Evolutionary conservation across 805 yeast genomes (phyloP), one percentile per base, ranked within the genome.

Genomic region (Hermanozyma aechmeae): DNA sequence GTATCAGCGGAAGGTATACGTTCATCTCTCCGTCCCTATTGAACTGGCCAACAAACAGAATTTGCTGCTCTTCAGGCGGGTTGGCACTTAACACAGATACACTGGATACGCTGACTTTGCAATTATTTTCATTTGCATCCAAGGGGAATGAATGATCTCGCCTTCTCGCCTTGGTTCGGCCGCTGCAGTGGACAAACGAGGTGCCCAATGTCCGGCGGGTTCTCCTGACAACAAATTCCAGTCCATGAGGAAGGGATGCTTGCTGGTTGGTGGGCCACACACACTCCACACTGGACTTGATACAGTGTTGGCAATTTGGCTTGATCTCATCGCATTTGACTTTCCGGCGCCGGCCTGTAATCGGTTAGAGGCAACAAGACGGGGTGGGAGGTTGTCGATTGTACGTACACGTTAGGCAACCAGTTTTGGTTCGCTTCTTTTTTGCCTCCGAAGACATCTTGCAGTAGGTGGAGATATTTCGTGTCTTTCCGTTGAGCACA

Each of bases 381-480:
- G 11, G 7, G 16, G 18, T 17, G 7, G 16, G 18, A 6, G 12
- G 21, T 21, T 14, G n/a, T n/a, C n/a, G n/a, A n/a, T 11, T 11
- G 2, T 15, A 29, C 32, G 8, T 29, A 29, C 32, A 29, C 11
- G 32, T 29, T 6, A 29, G 20, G 15, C 32, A 29, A 4, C 32
- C 32, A 12, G 15, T 25, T 8, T 20, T 15, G 17, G 24, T 15
- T 10, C 32, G 28, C 15, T 26, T 25, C 13, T 19, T 25, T 12
- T 21, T 21, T 6, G 23, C 23, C 7, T 11, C 12, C 23, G 7
- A n/a, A n/a, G n/a, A n/a, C n/a, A n/a, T n/a, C n/a, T n/a, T n/a
- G n/a, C n/a, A n/a, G n/a, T n/a, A n/a, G n/a, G n/a, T n/a, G n/a
- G n/a, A n/a, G n/a, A n/a, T n/a, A n/a, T n/a, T n/a, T n/a, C n/a